Percentiles rank a stretch among this genome's conserved stretches.
These are phyloP conservation scores for Excoecaria agallocha DNA, from an alignment of 345 rosid species.

Conservation along the genomic window DNA sequence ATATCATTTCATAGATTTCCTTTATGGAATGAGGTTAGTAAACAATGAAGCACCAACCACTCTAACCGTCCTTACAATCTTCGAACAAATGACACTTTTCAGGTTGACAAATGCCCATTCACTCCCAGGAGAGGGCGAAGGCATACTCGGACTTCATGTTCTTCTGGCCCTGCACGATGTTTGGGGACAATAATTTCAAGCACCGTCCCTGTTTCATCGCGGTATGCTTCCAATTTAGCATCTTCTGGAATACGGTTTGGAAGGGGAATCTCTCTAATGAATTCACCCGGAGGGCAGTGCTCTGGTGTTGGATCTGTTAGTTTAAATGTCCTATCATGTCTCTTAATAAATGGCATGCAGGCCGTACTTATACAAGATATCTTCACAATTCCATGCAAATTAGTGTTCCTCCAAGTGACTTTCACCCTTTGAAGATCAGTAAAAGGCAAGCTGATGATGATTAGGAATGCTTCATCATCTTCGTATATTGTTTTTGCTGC, in stretches of 20 bases:
- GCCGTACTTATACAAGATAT: slow-evolving; percentile 75
- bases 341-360: slow-evolving; percentile 67
- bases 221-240: slow-evolving; percentile 77
- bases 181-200: slow-evolving; percentile 83
- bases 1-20: slow-evolving; percentile 36
- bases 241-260: slow-evolving; percentile 84
- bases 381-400: slow-evolving; percentile 71
- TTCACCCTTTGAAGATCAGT: slow-evolving; percentile 80
- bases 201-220: slow-evolving; percentile 64
- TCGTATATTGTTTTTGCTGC: slow-evolving; percentile 82
- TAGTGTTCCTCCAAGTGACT: slow-evolving; percentile 84
- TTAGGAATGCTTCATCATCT: slow-evolving; percentile 67
- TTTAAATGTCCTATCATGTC: slow-evolving; percentile 81
- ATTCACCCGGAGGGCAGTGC: slow-evolving; percentile 94
- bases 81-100: slow-evolving; percentile 32
- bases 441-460: slow-evolving; percentile 70
- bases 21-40: slow-evolving; percentile 37
- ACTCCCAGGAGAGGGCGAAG: slow-evolving; percentile 53
- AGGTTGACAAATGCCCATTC: slow-evolving; percentile 38
- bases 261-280: slow-evolving; percentile 67
- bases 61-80: slow-evolving; percentile 22
- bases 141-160: slow-evolving; percentile 89
- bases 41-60: slow-evolving; percentile 39
- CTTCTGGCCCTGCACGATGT: slow-evolving; percentile 75
- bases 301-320: slow-evolving; percentile 86